Evolutionary conservation across 2,329 filamentous ascomycete genomes (phyloP).

Genomic region (Diaporthe sp.): DNA sequence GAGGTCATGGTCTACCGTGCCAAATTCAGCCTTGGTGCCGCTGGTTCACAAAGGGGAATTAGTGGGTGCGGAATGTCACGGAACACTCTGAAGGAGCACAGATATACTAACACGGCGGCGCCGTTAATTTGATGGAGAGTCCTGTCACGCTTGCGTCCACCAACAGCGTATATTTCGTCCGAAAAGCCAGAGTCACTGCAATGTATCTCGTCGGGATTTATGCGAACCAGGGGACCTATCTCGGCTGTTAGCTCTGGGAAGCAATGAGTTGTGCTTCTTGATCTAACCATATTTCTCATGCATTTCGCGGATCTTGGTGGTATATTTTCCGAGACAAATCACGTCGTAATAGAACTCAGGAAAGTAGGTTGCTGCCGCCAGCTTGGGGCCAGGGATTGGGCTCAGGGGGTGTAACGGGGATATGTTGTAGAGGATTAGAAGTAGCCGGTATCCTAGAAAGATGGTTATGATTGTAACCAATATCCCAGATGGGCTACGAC

Average conservation of each 20-base stretch:
- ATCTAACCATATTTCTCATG: conserved; percentile 28
- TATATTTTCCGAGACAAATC: conserved; percentile 18
- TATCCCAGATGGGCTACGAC: not conserved
- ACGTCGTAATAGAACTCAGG: conserved; percentile 35
- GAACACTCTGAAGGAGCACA: not conserved
- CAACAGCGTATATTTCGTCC: conserved; percentile 31
- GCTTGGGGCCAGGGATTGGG: conserved; percentile 20
- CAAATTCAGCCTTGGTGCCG: conserved; percentile 1
- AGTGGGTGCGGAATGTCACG: not conserved
- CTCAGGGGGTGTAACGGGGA: conserved; percentile 27
- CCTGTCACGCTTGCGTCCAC: conserved; percentile 29
- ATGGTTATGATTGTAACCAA: not conserved
- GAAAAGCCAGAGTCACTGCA: conserved; percentile 30
- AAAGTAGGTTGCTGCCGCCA: conserved; percentile 27
- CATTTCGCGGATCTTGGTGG: conserved; percentile 19
- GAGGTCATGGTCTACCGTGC: conserved; percentile 14
- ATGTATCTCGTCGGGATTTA: conserved; percentile 34
- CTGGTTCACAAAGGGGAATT: not conserved
- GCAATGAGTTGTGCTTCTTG: not conserved
- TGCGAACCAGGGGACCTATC: conserved; percentile 32
- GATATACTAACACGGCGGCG: not conserved
- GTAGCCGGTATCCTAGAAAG: not conserved
- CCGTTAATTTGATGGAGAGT: conserved; percentile 18
- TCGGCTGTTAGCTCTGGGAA: not conserved
- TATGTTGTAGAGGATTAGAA: conserved; percentile 16